Percentiles rank a stretch among this genome's conserved stretches.
These are phyloP conservation scores for Alternaria metachromatica DNA, from an alignment of 2,329 filamentous ascomycete species.

Conservation along the genomic window DNA sequence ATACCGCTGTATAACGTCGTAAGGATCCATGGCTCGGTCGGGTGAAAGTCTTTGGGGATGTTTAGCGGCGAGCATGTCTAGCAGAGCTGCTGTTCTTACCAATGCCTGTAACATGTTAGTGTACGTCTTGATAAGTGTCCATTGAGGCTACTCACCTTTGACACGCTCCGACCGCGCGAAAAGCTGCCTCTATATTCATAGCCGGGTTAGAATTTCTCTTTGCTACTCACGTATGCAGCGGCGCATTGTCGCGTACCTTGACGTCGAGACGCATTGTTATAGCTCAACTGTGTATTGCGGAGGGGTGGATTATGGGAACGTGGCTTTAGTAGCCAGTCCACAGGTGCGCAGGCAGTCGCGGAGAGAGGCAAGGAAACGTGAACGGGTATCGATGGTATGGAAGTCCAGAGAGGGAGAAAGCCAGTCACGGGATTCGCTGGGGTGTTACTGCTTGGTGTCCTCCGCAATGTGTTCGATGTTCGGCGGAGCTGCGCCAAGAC, in stretches of 20 bases:
- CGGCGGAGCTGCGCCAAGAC: conserved; percentile 34
- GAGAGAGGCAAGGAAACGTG: background rate
- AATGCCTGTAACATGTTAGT: conserved; percentile 44
- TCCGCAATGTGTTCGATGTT: conserved; percentile 37
- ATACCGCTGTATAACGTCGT: conserved; percentile 95
- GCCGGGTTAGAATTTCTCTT: conserved; percentile 47
- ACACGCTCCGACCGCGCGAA: conserved; percentile 93
- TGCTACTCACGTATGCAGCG: background rate
- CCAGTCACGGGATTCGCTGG: background rate
- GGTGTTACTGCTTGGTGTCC: conserved; percentile 3
- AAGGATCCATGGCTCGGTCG: conserved; percentile 91
- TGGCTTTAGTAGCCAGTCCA: conserved; percentile 49
- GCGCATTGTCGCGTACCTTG: conserved; percentile 44
- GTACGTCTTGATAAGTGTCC: conserved; percentile 2
- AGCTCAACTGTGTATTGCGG: conserved; percentile 34
- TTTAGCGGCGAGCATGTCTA: conserved; percentile 22
- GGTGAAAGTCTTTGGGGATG: conserved; percentile 86
- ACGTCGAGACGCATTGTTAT: conserved; percentile 55
- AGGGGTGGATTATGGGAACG: conserved; percentile 44
- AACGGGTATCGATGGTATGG: background rate
- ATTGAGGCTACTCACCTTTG: conserved; percentile 59
- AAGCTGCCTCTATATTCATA: conserved; percentile 71
- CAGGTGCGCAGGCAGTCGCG: conserved; percentile 22
- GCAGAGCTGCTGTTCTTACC: conserved; percentile 30
- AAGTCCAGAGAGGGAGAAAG: background rate